Percentiles rank a stretch among this genome's conserved stretches.
phyloP scores from a whole-genome alignment of 2,329 filamentous ascomycete genomes.

The Fusarium sacchari region DNA sequence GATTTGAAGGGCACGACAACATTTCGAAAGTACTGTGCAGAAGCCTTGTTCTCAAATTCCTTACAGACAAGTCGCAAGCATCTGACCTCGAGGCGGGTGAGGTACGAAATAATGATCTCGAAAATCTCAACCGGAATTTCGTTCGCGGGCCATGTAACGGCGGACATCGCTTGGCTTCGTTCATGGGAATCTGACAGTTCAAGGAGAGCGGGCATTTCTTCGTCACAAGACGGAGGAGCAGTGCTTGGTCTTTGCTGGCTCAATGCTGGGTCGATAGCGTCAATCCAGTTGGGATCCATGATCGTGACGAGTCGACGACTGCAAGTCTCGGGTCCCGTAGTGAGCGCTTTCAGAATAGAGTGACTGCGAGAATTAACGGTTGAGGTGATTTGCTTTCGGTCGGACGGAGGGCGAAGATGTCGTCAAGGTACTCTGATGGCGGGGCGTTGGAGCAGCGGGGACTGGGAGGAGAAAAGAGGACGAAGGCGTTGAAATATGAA shows the following conservation, averaged over 20 bases:
- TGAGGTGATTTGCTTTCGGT: conserved; percentile 21
- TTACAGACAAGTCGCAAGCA: conserved; percentile 69
- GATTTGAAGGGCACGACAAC: conserved; percentile 74
- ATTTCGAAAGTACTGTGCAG: conserved; percentile 67
- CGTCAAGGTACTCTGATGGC: conserved; percentile 14
- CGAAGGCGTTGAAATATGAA: not conserved
- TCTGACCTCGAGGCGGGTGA: conserved; percentile 68
- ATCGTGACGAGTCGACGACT: not conserved
- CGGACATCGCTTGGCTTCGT: not conserved
- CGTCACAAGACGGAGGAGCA: conserved; percentile 33
- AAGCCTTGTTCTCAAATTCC: conserved; percentile 67
- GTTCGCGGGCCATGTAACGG: conserved; percentile 46
- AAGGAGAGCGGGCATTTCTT: conserved; percentile 10
- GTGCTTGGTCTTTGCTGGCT: conserved; percentile 24
- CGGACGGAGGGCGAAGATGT: conserved; percentile 25
- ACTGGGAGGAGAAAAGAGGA: not conserved
- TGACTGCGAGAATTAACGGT: not conserved
- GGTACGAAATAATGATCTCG: conserved; percentile 62
- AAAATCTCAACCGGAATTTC: conserved; percentile 71
- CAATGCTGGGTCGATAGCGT: not conserved
- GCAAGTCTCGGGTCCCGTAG: not conserved
- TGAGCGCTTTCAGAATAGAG: not conserved
- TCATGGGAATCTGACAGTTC: conserved; percentile 9
- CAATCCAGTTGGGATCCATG: not conserved
- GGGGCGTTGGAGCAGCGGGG: conserved; percentile 18